Conservation (phyloP, 352 stramenopile species). For the Blastocystis hominis region DNA sequence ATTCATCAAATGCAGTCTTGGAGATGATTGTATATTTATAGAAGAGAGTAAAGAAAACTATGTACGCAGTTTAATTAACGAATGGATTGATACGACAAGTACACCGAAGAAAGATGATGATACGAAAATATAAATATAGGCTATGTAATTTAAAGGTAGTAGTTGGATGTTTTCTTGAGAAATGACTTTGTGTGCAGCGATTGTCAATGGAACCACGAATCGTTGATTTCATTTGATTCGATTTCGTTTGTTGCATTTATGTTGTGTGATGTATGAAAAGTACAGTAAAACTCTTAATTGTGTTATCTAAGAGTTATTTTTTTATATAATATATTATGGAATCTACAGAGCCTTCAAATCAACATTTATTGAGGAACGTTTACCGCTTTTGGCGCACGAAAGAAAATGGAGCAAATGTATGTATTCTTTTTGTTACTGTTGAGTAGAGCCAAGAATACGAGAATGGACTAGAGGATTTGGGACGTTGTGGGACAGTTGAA, state of each 20-base stretch:
- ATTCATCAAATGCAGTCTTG: constrained; percentile 15
- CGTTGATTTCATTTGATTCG: background rate
- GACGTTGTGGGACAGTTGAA: constrained; percentile 12
- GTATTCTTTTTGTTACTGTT: background rate
- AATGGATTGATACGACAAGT: constrained; percentile 48
- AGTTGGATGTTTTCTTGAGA: too few species aligned
- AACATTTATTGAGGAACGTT: background rate
- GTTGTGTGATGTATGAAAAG: background rate
- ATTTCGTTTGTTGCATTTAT: background rate
- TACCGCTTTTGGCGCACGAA: constrained; percentile 24
- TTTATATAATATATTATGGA: background rate
- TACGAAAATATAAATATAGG: background rate
- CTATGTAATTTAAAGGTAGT: too few species aligned
- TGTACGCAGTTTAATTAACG: constrained; percentile 39
- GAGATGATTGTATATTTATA: constrained; percentile 20
- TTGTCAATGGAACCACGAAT: too few species aligned
- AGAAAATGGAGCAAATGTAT: constrained; percentile 5
- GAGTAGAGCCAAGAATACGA: constrained; percentile 13
- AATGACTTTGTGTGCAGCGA: too few species aligned
- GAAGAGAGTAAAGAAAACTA: constrained; percentile 14
- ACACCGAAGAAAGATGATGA: constrained; percentile 41
- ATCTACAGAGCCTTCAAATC: background rate
- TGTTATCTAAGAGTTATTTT: background rate
- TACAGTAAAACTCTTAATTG: background rate
- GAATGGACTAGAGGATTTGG: background rate